Conservation (phyloP, 345 rosid genomes). For the Eucalyptus decipiens region DNA sequence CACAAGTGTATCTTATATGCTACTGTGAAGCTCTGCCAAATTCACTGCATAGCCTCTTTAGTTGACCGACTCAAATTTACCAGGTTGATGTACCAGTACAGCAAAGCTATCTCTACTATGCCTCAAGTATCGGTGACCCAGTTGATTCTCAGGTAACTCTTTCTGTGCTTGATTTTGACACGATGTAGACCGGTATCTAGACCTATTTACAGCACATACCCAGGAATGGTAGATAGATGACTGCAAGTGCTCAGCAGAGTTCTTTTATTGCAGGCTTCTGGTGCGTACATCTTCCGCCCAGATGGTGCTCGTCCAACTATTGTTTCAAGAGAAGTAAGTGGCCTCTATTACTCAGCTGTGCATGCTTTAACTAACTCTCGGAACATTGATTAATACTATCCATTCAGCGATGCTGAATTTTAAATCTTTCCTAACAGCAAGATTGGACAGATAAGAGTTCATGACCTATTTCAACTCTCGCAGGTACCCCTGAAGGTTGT, state of each 20-base stretch:
- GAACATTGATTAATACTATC: not conserved
- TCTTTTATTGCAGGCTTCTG: conserved; percentile 33
- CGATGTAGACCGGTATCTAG: not conserved
- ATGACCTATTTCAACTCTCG: not conserved
- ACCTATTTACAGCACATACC: not conserved
- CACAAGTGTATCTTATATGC: not conserved
- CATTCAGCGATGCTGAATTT: not conserved
- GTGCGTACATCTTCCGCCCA: conserved; percentile 87
- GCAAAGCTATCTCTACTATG: conserved; percentile 80
- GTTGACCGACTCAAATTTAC: not conserved
- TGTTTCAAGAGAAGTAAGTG: conserved; percentile 40
- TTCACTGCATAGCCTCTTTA: not conserved
- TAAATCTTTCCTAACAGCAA: not conserved
- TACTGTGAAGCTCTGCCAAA: not conserved
- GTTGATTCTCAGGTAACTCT: conserved; percentile 16
- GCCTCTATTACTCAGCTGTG: not conserved
- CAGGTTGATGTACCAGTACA: conserved; percentile 61
- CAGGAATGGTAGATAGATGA: not conserved
- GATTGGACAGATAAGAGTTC: not conserved
- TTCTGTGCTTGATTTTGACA: not conserved
- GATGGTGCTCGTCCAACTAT: conserved; percentile 22
- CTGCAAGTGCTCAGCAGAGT: not conserved
- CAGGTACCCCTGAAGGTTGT: conserved; percentile 52
- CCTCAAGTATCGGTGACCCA: conserved; percentile 26
- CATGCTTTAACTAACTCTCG: not conserved